phyloP scores from a whole-genome alignment of 164 flowering plant genomes.

The grape (Vitis vinifera) region DNA sequence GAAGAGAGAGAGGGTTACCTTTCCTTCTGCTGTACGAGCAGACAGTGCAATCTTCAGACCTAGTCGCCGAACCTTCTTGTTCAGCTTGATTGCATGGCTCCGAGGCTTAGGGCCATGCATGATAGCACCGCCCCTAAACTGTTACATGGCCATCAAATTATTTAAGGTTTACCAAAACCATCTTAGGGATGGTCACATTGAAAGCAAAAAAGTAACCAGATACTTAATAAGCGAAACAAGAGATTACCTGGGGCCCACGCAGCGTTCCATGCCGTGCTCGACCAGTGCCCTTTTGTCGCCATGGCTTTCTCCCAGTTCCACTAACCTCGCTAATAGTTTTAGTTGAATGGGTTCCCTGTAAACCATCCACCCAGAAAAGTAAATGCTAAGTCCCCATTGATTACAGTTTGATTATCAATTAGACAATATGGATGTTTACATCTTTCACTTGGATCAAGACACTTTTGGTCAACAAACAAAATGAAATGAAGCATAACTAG shows the following conservation, averaged over 20 bases:
- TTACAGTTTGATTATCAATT: not conserved
- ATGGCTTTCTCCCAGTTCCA: constrained; percentile 94
- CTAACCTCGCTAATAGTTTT: constrained; percentile 96
- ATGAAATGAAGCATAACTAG: not conserved
- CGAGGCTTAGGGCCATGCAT: constrained; percentile 99
- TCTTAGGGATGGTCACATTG: not conserved
- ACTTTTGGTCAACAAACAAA: not conserved
- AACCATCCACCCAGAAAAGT: not conserved
- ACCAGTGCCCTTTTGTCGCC: constrained; percentile 84
- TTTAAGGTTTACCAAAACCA: not conserved
- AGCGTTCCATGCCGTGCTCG: constrained; percentile 90
- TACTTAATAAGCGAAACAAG: not conserved
- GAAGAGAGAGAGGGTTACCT: constrained; percentile 50
- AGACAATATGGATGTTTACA: not conserved
- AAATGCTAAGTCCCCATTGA: not conserved
- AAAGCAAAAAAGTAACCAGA: constrained; percentile 6
- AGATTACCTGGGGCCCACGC: constrained; percentile 89
- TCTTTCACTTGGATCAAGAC: not conserved
- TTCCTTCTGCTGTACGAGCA: constrained; percentile 95
- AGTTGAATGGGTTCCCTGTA: constrained; percentile 94
- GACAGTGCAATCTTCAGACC: constrained; percentile 89
- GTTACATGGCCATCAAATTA: constrained; percentile 25
- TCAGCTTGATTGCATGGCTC: constrained; percentile 90
- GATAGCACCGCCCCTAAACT: constrained; percentile 82
- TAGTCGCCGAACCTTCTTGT: constrained; percentile 91